Evolutionary conservation across 495 filamentous ascomycete species (phyloP).

Genomic region (Annulohypoxylon stygium): DNA sequence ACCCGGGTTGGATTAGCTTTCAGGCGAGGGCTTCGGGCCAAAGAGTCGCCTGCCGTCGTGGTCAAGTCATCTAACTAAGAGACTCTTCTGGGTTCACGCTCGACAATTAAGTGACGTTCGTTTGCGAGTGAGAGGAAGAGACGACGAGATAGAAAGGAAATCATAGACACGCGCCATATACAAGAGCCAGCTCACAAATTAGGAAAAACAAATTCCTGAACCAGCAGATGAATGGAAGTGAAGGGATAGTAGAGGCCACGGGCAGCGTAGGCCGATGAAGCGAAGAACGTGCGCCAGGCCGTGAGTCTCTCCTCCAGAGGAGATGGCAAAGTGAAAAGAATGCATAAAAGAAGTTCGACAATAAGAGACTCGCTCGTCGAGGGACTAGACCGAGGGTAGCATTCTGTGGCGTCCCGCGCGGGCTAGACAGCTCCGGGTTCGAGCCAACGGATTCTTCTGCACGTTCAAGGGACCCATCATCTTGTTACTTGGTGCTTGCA

Average conservation of each 20-base stretch:
- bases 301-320: conserved; percentile 47
- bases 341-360: conserved; percentile 45
- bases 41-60: conserved; percentile 54
- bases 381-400: conserved; percentile 37
- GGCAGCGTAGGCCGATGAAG: conserved; percentile 43
- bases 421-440: conserved; percentile 47
- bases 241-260: conserved; percentile 48
- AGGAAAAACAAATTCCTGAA: conserved; percentile 64
- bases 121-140: conserved; percentile 34
- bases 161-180: conserved; percentile 42
- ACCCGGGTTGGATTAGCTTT: conserved; percentile 55
- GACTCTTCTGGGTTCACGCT: conserved; percentile 50
- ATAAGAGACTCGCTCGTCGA: conserved; percentile 44
- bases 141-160: conserved; percentile 46
- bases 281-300: conserved; percentile 44
- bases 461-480: conserved; percentile 42
- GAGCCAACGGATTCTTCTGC: conserved; percentile 38
- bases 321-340: conserved; percentile 49
- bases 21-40: conserved; percentile 62
- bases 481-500: conserved; percentile 29
- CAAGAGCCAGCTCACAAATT: conserved; percentile 56
- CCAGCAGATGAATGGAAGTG: conserved; percentile 58
- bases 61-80: conserved; percentile 63
- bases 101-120: conserved; percentile 49
- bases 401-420: conserved; percentile 43